Percentiles rank a stretch among this genome's conserved stretches.
Conservation (phyloP, 2,329 filamentous ascomycete species). For the Talaromyces marneffei region DNA sequence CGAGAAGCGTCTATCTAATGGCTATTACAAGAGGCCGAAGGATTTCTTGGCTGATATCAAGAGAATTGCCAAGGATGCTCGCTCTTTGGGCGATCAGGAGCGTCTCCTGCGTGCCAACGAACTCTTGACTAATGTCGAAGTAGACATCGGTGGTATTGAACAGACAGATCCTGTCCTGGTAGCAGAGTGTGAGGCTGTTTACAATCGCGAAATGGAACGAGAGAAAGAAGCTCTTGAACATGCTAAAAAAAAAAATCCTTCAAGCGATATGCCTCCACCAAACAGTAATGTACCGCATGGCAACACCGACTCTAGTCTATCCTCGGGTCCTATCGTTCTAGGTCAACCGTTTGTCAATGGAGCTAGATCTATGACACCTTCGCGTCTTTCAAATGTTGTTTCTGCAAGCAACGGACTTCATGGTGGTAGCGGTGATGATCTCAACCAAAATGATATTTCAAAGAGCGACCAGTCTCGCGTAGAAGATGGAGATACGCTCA, state of each 20-base stretch:
- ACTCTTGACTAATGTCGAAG: conserved; percentile 85
- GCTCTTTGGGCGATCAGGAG: conserved; percentile 74
- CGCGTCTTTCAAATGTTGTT: conserved; percentile 43
- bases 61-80: conserved; percentile 76
- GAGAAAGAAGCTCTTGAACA: conserved; percentile 60
- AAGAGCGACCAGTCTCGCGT: conserved; percentile 52
- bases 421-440: conserved; percentile 33
- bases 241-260: conserved; percentile 36
- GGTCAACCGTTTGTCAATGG: conserved; percentile 59
- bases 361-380: conserved; percentile 51
- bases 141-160: conserved; percentile 77
- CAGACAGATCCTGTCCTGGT: conserved; percentile 57
- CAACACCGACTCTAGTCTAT: conserved; percentile 48
- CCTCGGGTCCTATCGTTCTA: conserved; percentile 52
- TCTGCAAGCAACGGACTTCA: conserved; percentile 56
- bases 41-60: conserved; percentile 88
- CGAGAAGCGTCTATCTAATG: conserved; percentile 92
- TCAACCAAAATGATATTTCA: conserved; percentile 30
- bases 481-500: conserved; percentile 55
- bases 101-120: conserved; percentile 83
- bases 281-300: conserved; percentile 47
- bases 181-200: conserved; percentile 73
- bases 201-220: conserved; percentile 64
- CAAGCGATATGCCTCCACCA: conserved; percentile 41
- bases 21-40: conserved; percentile 84